phyloP scores from a whole-genome alignment of 1,284 basidiomycete genomes.

The Apiotrichum sp. region DNA sequence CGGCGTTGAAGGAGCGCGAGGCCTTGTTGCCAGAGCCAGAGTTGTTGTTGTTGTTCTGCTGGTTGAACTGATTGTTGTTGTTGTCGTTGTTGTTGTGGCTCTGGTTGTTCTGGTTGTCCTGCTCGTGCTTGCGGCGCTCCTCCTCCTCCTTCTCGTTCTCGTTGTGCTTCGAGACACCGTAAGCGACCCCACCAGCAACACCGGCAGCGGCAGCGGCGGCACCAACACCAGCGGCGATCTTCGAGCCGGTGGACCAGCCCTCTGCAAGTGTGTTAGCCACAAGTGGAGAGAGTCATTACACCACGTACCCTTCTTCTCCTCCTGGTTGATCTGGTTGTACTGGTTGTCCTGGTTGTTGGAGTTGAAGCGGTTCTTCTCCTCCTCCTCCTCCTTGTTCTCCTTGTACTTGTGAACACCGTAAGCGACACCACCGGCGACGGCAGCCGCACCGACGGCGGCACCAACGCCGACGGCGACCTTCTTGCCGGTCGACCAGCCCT shows the following conservation, averaged over 20 bases:
- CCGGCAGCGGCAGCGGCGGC: neutral
- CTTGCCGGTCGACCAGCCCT: constrained; percentile 7
- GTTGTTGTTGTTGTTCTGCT: neutral
- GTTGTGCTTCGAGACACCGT: neutral
- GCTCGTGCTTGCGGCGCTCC: neutral
- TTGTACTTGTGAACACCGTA: neutral
- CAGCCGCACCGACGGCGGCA: neutral
- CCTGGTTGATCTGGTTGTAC: neutral
- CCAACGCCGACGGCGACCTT: neutral
- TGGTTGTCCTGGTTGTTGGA: no score
- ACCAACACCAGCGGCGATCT: neutral
- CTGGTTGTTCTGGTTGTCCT: constrained; percentile 4
- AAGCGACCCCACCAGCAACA: neutral
- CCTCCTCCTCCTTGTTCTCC: neutral
- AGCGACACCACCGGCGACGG: constrained; percentile 1
- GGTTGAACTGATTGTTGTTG: constrained; percentile 1
- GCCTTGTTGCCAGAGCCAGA: neutral
- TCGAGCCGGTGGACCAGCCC: constrained; percentile 4
- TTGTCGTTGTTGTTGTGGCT: neutral
- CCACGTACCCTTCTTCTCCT: constrained; percentile 1
- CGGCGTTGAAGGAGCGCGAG: constrained; percentile 1
- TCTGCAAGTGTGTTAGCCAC: neutral
- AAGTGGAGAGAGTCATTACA: no score
- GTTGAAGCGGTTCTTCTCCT: neutral
- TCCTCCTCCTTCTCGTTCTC: neutral